Conservation (phyloP, 768 basidiomycete genomes). For the Suillus placidus region DNA sequence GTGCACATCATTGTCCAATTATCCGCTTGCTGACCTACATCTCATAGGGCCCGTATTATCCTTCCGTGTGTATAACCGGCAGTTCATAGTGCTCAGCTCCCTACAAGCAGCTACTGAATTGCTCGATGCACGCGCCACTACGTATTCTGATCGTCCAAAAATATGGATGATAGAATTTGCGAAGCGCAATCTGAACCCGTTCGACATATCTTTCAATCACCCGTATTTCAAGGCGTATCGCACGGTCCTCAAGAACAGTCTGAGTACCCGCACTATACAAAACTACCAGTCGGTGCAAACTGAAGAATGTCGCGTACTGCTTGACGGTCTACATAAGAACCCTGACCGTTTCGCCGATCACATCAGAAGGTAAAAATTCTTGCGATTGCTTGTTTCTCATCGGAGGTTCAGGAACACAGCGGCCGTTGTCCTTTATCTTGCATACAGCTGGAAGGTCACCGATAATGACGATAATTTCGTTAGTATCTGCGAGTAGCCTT, state of each 20-base stretch:
- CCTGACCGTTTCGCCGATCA: background rate
- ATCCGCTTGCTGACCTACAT: background rate
- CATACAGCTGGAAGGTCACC: background rate
- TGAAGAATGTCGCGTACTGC: slow-evolving; percentile 1
- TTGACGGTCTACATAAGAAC: background rate
- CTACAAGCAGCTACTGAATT: background rate
- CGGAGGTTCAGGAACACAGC: background rate
- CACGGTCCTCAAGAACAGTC: background rate
- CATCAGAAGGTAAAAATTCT: background rate
- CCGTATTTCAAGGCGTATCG: slow-evolving; percentile 5
- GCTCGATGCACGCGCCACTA: background rate
- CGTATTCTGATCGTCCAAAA: slow-evolving; percentile 3
- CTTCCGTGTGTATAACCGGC: background rate
- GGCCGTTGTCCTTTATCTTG: background rate
- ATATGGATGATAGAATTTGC: background rate
- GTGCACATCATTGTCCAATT: background rate
- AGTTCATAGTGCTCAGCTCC: background rate
- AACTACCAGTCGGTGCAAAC: slow-evolving; percentile 1
- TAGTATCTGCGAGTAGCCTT: background rate
- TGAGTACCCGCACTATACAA: background rate
- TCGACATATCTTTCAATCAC: background rate
- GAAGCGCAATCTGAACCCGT: background rate
- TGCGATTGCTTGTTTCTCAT: background rate
- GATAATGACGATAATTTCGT: background rate
- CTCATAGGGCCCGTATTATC: background rate